phyloP scores from a whole-genome alignment of 1,139 yeast genomes.

The Kurtzmaniella quercitrusa region DNA sequence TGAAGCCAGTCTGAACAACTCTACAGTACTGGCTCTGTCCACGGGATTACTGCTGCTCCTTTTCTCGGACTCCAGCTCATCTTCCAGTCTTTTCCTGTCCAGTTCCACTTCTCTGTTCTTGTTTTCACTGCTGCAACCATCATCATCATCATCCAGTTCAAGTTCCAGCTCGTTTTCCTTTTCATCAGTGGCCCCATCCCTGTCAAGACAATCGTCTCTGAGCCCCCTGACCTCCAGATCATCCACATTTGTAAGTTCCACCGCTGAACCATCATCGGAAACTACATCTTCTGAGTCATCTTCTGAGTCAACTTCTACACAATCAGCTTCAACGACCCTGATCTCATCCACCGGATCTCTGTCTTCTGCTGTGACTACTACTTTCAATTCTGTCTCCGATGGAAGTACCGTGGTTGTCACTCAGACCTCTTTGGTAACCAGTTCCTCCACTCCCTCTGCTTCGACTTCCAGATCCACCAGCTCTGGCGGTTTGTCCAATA shows the following conservation, averaged over 20 bases:
- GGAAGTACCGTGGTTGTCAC: conserved; percentile 40
- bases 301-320: background rate
- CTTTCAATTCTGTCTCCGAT: conserved; percentile 29
- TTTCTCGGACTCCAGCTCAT: background rate
- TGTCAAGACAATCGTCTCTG: background rate
- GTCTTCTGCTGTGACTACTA: conserved; percentile 19
- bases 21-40: background rate
- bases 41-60: background rate
- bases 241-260: background rate
- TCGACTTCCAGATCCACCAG: conserved; percentile 13
- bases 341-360: conserved; percentile 5
- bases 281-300: conserved; percentile 1
- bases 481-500: conserved; percentile 34
- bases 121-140: background rate
- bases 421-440: conserved; percentile 27
- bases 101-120: background rate
- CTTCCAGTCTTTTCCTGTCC: background rate
- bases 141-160: background rate
- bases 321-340: conserved; percentile 3
- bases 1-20: background rate
- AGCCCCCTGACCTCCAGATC: conserved; percentile 2
- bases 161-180: background rate
- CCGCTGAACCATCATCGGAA: background rate
- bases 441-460: conserved; percentile 23
- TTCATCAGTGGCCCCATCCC: background rate